phyloP scores from a whole-genome alignment of 495 filamentous ascomycete genomes.

The Rhypophila decipiens region DNA sequence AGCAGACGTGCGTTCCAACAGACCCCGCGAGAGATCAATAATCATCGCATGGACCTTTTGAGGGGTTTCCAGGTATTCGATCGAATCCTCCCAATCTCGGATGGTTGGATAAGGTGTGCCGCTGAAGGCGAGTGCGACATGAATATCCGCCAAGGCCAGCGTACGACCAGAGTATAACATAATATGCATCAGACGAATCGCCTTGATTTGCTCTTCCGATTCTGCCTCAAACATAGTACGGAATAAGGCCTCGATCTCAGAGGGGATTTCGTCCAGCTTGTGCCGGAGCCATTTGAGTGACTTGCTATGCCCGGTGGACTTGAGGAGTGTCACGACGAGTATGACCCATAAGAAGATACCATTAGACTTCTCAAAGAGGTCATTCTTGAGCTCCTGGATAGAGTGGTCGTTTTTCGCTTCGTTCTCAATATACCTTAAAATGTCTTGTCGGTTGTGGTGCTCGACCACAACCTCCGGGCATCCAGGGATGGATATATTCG shows the following conservation, averaged over 20 bases:
- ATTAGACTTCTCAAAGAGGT: not conserved
- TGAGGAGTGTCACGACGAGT: not conserved
- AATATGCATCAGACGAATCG: not conserved
- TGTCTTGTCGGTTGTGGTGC: not conserved
- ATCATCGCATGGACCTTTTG: slow-evolving; percentile 4
- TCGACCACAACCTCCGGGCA: slow-evolving; percentile 1
- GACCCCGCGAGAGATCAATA: slow-evolving; percentile 1
- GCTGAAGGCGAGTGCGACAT: not conserved
- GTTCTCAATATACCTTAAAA: not conserved
- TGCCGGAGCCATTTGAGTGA: not conserved
- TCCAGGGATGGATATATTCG: slow-evolving; percentile 1
- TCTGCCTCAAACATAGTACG: not conserved
- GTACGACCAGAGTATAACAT: not conserved
- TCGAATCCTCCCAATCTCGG: not conserved
- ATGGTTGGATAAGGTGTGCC: not conserved
- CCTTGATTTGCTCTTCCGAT: not conserved
- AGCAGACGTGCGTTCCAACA: not conserved
- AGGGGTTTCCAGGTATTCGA: slow-evolving; percentile 1
- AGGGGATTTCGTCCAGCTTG: not conserved
- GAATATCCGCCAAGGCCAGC: not conserved
- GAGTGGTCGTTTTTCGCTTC: not conserved
- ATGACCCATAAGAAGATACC: not conserved
- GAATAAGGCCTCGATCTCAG: not conserved
- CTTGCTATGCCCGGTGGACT: not conserved
- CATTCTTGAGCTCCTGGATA: slow-evolving; percentile 1